phyloP scores from a whole-genome alignment of 257 asterid genomes.

The Osmanthus fragrans region DNA sequence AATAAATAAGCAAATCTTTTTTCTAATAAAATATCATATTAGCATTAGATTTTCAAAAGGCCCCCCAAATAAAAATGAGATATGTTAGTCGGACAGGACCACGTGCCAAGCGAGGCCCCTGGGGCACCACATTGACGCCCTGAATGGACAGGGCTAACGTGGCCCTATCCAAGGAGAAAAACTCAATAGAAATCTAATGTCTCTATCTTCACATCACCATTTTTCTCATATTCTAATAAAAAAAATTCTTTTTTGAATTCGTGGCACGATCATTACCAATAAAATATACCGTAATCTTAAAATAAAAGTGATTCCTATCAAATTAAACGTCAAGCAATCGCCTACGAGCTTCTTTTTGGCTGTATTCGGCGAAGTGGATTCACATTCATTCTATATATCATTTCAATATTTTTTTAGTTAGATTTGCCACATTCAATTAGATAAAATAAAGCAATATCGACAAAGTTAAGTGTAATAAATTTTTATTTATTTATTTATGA shows the following conservation, averaged over 20 bases:
- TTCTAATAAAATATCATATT: not conserved
- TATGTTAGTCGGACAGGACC: no score
- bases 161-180: no score
- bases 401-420: not conserved
- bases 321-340: constrained; percentile 17
- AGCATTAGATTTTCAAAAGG: constrained; percentile 1
- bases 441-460: no score
- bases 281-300: constrained; percentile 16
- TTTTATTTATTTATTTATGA: no score
- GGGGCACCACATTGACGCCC: no score
- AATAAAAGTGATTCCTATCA: constrained; percentile 30
- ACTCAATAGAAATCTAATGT: constrained; percentile 34
- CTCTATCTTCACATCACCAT: constrained; percentile 38
- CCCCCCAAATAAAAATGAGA: constrained; percentile 15
- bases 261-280: constrained; percentile 43
- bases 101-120: no score
- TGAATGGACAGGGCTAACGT: no score
- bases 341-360: not conserved
- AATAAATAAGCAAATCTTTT: constrained; percentile 9
- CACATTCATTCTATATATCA: not conserved
- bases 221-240: not conserved
- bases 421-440: not conserved
- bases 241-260: constrained; percentile 15
- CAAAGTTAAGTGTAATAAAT: no score
- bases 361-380: not conserved